Base-by-base conservation (phyloP, 1,284 basidiomycete species). In the Rhizoctonia solani region DNA sequence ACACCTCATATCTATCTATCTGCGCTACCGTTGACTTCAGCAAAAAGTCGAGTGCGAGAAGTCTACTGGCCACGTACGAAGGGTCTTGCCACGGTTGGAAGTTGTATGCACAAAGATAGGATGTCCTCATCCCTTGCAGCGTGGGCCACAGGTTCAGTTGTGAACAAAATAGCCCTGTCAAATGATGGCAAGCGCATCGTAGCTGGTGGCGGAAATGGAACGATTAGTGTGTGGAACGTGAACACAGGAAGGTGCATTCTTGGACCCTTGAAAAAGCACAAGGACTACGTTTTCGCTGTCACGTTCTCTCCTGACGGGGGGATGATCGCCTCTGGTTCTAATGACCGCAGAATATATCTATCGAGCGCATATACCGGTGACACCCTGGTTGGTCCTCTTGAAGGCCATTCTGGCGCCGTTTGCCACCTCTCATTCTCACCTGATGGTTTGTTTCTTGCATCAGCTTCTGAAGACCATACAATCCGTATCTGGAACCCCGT, bases 201-300 rank as follows among this genome's bases (percentile, higher is more conserved):
- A 9, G 65, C 52, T 9, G 67, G 58, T 13, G 53, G 47, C 21
- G 2, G 32, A 14, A 68, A 69, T 39, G 13, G 44, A 5, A 49
- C 69, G 2, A n/a, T 70, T 9, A 25, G 58, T 19, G n/a, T 70
- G 8, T 66, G 68, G 69, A 52, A 69, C 54, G 68, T 30, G 21
- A 14, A 13, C 23, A 69, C 37, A 4, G 66, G 66, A n/a, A 25
- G 25, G 2, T 4, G 5, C 3, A 2, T 61, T 11, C 5, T 9
- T 14, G 14, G 9, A 39, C 39, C 34, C 5, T 32, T 66, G 11
- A 16, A 13, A 37, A 27, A 34, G 9, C 63, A 65, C 29, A 3
- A 9, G 4, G 11, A 6, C 25, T 3, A 4, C 16, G 47, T 50
- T 25, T 25, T n/a, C 6, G 29, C 52, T 13, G 61, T 65, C n/a